Evolutionary conservation across 177 flowering plant genomes (phyloP).

Genomic region (Tripterygium wilfordii): DNA sequence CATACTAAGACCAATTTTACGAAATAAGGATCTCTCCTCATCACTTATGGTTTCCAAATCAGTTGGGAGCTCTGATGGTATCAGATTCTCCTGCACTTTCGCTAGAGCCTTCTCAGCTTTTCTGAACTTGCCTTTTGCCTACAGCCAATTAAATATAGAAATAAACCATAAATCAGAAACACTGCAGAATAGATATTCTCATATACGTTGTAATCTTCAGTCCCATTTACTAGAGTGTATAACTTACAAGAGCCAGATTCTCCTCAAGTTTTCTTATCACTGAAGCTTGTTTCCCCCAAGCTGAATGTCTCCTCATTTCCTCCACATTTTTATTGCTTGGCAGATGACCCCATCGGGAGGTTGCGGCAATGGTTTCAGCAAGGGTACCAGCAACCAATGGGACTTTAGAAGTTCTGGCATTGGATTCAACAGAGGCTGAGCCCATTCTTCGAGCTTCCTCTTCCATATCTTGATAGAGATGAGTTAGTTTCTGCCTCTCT

Average conservation of each 20-base stretch:
- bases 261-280: constrained; percentile 53
- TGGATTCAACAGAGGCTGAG: constrained; percentile 24
- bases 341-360: constrained; percentile 66
- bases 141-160: constrained; percentile 6
- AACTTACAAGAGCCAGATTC: constrained; percentile 63
- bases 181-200: background rate
- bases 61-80: constrained; percentile 65
- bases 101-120: constrained; percentile 67
- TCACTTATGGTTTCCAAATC: constrained; percentile 79
- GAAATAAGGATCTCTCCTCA: constrained; percentile 77
- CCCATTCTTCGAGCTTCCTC: constrained; percentile 59
- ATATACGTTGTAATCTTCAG: too few relatives aligned
- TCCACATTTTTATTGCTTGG: constrained; percentile 47
- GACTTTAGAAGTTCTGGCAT: constrained; percentile 27
- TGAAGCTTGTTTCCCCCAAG: constrained; percentile 55
- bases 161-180: background rate
- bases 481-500: constrained; percentile 49
- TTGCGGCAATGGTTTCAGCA: constrained; percentile 78
- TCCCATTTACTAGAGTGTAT: too few relatives aligned
- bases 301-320: constrained; percentile 58
- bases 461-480: constrained; percentile 59
- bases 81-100: constrained; percentile 57
- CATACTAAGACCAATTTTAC: constrained; percentile 88
- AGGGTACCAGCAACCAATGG: constrained; percentile 88
- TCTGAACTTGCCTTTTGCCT: constrained; percentile 66